Base-by-base conservation (phyloP, 192 early-diverging fungal genomes). In the Coemansia sp. region DNA sequence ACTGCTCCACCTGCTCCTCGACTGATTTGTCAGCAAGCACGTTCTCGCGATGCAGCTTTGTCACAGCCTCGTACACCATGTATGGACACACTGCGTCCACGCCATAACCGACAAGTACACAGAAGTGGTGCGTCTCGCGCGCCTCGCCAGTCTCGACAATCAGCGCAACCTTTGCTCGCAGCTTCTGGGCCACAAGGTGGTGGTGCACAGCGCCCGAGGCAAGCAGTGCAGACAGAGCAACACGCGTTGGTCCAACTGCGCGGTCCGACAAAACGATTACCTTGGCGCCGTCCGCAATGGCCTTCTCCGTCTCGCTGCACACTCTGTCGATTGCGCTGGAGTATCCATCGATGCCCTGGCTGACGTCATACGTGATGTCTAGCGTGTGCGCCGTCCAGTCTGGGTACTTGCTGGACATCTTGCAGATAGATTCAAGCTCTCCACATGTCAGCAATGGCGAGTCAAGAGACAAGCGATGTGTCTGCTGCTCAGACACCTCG, bases 1-100 rank as follows among this genome's bases (percentile, higher is more conserved):
- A 98, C 83, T 93, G 94, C 72, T 80, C 79, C 50, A 93, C 74
- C 20, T 95, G 80, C 70, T 91, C 75, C 9, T 88, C 87, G 5
- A 84, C 83, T 15, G 88, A 68, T 1, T 57, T 47, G 0, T 67
- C 68, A 28, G 42, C 22, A 29, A 91, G 62, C 2, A 95, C 77
- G 19, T 87, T 85, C 69, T 97, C 94, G 53, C 94, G 90, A 59
- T 90, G 88, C 29, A 96, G 78, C 82, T 97, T 97, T 67, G 86
- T 69, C 77, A 97, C 88, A 23, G 89, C 85, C 79, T 97, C 97
- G 70, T 89, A 86, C 23, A 90, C 89, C 54, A 98, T 85, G 75
- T 95, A 96, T 50, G 95, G 94, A 81, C 92, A 95, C 72, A 96
- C 87, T 15, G 90, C 93, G 83, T 98, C 96, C 36, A 91, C 94